Conservation (phyloP, 2,329 filamentous ascomycete species). For the Emergomyces africanus region DNA sequence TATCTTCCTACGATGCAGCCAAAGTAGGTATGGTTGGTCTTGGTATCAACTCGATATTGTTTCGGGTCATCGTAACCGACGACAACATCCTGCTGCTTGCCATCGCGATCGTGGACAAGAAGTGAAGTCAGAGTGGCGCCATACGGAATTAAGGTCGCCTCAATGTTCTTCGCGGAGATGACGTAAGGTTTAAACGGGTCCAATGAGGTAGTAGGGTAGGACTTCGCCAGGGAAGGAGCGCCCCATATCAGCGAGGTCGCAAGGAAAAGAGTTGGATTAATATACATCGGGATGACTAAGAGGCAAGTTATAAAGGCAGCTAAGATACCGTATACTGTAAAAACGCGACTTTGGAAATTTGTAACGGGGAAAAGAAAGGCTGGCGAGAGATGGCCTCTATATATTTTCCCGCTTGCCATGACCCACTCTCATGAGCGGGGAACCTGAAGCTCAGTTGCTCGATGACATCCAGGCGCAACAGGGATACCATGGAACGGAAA, state of each 20-base stretch:
- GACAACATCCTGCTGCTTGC: conserved; percentile 36
- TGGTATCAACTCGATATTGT: conserved; percentile 32
- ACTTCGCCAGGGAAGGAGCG: not conserved
- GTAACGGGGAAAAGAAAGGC: not conserved
- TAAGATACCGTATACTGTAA: not conserved
- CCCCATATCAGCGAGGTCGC: not conserved
- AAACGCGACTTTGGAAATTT: conserved; percentile 2
- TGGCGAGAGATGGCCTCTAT: not conserved
- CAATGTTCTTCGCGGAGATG: conserved; percentile 35
- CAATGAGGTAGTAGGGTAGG: conserved; percentile 1
- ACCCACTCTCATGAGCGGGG: not conserved
- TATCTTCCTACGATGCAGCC: conserved; percentile 39
- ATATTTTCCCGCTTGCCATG: not conserved
- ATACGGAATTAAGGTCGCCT: conserved; percentile 36
- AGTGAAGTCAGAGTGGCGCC: conserved; percentile 36
- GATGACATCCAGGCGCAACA: not conserved
- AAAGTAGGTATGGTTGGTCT: conserved; percentile 37
- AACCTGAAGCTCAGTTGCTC: not conserved
- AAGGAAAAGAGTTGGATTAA: not conserved
- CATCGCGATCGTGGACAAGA: conserved; percentile 39
- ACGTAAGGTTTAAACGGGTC: conserved; percentile 33
- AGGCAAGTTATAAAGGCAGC: conserved; percentile 3
- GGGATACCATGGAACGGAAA: conserved; percentile 1
- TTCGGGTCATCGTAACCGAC: conserved; percentile 38
- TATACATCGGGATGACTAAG: not conserved